Conservation (phyloP, 1,284 basidiomycete species). For the Xanthoconium separans region DNA sequence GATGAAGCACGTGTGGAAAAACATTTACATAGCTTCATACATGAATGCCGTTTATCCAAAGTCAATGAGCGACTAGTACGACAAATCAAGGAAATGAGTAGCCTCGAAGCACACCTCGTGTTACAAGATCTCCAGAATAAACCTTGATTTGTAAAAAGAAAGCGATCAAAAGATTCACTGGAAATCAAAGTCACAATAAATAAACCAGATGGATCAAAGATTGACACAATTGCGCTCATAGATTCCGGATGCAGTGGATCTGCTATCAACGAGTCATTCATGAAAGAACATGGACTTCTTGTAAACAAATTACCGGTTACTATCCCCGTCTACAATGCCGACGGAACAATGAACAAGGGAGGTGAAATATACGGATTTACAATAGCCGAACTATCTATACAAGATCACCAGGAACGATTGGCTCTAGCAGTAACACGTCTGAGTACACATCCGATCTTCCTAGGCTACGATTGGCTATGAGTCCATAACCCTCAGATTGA, state of each 20-base stretch:
- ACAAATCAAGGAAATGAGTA: neutral
- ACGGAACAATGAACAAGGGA: neutral
- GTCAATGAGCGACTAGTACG: no score
- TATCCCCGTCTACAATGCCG: neutral
- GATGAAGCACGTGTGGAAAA: no score
- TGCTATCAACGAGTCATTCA: neutral
- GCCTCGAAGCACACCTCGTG: neutral
- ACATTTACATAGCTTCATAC: no score
- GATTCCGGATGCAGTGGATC: neutral
- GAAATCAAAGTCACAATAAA: no score
- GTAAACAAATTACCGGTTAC: neutral
- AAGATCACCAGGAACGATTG: neutral
- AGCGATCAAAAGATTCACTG: neutral
- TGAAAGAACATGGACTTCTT: neutral
- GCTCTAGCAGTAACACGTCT: neutral
- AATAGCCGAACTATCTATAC: fast-evolving
- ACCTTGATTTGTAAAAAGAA: neutral
- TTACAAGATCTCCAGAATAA: neutral
- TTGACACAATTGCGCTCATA: neutral
- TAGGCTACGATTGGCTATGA: neutral
- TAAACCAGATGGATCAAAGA: no score
- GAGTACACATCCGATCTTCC: neutral
- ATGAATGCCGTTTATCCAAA: no score
- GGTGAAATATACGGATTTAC: neutral
- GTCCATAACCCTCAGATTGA: neutral